Conservation (phyloP, 768 basidiomycete species). For the Fibroporia radiculosa region DNA sequence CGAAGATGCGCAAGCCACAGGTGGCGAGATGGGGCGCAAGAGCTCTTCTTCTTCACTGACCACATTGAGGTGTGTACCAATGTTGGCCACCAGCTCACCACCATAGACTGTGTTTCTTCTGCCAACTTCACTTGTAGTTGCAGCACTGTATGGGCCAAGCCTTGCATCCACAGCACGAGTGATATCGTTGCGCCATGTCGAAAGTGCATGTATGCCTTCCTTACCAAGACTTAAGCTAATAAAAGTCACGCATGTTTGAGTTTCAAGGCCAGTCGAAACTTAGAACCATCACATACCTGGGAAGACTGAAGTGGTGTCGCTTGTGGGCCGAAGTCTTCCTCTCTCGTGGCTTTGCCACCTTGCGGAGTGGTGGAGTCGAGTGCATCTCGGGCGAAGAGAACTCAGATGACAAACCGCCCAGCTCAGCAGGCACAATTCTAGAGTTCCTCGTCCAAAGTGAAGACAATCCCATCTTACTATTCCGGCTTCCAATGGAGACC, state of each 20-base stretch:
- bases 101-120: slow-evolving; percentile 36
- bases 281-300: slow-evolving; percentile 37
- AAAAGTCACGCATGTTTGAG: neutral
- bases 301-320: slow-evolving; percentile 58
- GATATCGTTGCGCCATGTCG: slow-evolving; percentile 48
- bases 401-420: slow-evolving; percentile 27
- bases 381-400: slow-evolving; percentile 52
- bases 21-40: slow-evolving; percentile 13
- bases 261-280: neutral
- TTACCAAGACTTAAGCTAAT: slow-evolving; percentile 57
- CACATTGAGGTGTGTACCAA: slow-evolving; percentile 23
- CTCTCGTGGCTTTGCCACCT: slow-evolving; percentile 17
- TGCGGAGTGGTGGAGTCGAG: slow-evolving; percentile 47
- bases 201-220: slow-evolving; percentile 44
- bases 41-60: slow-evolving; percentile 36
- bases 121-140: slow-evolving; percentile 34
- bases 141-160: slow-evolving; percentile 28
- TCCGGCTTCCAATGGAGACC: slow-evolving; percentile 3
- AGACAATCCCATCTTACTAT: slow-evolving; percentile 4
- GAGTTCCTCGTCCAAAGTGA: slow-evolving; percentile 8
- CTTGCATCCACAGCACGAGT: slow-evolving; percentile 39
- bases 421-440: slow-evolving; percentile 19
- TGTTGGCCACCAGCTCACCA: slow-evolving; percentile 13
- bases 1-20: neutral
- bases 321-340: slow-evolving; percentile 48